Evolutionary conservation across 805 yeast genomes (phyloP).

Genomic region (Ogataea dorogensis): DNA sequence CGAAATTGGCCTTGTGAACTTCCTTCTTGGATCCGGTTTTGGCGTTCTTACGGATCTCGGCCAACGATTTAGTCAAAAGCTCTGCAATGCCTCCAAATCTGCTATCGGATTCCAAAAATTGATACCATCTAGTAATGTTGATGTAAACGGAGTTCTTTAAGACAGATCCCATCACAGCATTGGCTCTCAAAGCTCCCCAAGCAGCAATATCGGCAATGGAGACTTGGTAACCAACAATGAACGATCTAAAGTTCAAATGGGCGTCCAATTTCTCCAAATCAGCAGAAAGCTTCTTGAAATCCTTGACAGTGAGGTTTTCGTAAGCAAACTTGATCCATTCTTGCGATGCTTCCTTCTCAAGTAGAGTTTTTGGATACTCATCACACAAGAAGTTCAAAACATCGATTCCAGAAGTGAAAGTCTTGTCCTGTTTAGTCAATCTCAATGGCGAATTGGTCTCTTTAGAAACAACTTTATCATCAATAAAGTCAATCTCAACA

Average conservation of each 20-base stretch:
- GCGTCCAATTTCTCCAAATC: conserved; percentile 79
- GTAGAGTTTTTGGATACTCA: conserved; percentile 47
- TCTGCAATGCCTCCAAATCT: conserved; percentile 71
- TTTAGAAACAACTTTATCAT: conserved; percentile 62
- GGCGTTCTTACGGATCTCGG: conserved; percentile 70
- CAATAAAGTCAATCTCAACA: conserved; percentile 63
- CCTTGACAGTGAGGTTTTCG: conserved; percentile 71
- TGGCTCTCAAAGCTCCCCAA: conserved; percentile 94
- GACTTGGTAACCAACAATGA: conserved; percentile 61
- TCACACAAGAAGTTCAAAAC: conserved; percentile 50
- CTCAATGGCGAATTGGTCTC: conserved; percentile 41
- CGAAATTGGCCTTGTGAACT: conserved; percentile 90
- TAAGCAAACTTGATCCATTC: conserved; percentile 69
- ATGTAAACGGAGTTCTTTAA: conserved; percentile 80
- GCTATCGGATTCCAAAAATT: conserved; percentile 63
- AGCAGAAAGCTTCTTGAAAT: conserved; percentile 79
- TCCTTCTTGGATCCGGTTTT: conserved; percentile 66
- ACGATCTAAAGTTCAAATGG: conserved; percentile 83
- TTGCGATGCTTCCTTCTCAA: conserved; percentile 40
- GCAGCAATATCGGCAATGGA: conserved; percentile 80
- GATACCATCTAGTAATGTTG: conserved; percentile 93
- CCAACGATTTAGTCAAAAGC: conserved; percentile 61
- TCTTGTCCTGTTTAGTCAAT: conserved; percentile 43
- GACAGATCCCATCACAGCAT: conserved; percentile 88
- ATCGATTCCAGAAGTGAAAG: conserved; percentile 42